Conservation (phyloP, 805 yeast species). For the Lipomyces kockii region DNA sequence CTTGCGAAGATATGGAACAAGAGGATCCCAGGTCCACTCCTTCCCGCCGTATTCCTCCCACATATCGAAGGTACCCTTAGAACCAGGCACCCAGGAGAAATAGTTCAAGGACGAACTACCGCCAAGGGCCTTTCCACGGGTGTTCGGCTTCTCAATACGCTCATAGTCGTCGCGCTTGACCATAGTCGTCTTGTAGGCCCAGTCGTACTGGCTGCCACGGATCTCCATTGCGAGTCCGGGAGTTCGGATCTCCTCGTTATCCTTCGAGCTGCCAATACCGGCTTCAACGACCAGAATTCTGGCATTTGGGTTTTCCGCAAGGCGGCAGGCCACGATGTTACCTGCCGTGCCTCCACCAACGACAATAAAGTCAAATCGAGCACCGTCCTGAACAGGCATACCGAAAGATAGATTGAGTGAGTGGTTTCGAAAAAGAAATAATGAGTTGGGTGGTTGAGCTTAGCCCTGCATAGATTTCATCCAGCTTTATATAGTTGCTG, state of each 20-base stretch:
- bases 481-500: neutral
- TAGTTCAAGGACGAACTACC: conserved; percentile 46
- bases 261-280: conserved; percentile 42
- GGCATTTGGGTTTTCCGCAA: conserved; percentile 44
- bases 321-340: conserved; percentile 44
- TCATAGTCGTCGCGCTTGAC: conserved; percentile 44
- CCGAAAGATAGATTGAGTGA: neutral
- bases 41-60: conserved; percentile 44
- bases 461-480: neutral
- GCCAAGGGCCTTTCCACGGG: conserved; percentile 46
- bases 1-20: conserved; percentile 42
- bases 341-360: conserved; percentile 47
- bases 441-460: neutral
- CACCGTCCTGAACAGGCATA: conserved; percentile 40
- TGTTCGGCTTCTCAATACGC: conserved; percentile 43
- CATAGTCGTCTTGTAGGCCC: conserved; percentile 44
- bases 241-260: conserved; percentile 39
- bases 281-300: conserved; percentile 44
- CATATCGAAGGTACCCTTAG: conserved; percentile 43
- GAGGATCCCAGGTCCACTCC: conserved; percentile 44
- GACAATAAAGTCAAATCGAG: conserved; percentile 40
- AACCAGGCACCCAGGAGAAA: conserved; percentile 40
- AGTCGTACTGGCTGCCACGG: conserved; percentile 43
- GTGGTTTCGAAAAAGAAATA: conserved; percentile 49
- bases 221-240: conserved; percentile 43